Percentiles rank a stretch among this genome's conserved stretches.
Evolutionary conservation across 495 filamentous ascomycete genomes (phyloP).

Genomic region (Aspergillus asperescens): DNA sequence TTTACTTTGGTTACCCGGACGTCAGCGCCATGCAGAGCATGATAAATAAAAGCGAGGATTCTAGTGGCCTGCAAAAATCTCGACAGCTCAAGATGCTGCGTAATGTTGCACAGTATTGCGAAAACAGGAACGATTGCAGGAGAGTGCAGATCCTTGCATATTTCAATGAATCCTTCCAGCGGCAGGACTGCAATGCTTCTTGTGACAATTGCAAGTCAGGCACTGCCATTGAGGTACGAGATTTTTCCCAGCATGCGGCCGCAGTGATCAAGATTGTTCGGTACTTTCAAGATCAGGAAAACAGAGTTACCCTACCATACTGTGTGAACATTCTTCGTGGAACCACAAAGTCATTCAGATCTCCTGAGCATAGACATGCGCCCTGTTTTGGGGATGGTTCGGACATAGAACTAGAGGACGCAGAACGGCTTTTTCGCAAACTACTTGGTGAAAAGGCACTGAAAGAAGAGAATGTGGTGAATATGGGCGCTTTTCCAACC

Average conservation of each 20-base stretch:
- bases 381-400: slow-evolving; percentile 51
- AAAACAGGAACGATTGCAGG: slow-evolving; percentile 80
- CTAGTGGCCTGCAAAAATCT: slow-evolving; percentile 68
- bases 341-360: slow-evolving; percentile 45
- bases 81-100: slow-evolving; percentile 79
- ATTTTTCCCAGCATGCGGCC: slow-evolving; percentile 70
- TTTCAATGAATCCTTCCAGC: slow-evolving; percentile 78
- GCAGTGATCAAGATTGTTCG: slow-evolving; percentile 62
- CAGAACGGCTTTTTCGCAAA: slow-evolving; percentile 60
- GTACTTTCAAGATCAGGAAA: slow-evolving; percentile 40
- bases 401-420: slow-evolving; percentile 52
- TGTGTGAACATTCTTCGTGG: slow-evolving; percentile 60
- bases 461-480: slow-evolving; percentile 53
- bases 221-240: slow-evolving; percentile 58
- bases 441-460: slow-evolving; percentile 59
- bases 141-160: slow-evolving; percentile 84
- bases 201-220: slow-evolving; percentile 87
- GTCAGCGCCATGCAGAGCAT: slow-evolving; percentile 57
- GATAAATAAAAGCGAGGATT: slow-evolving; percentile 69
- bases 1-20: slow-evolving; percentile 81
- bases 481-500: slow-evolving; percentile 52
- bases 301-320: slow-evolving; percentile 49
- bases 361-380: slow-evolving; percentile 40
- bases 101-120: slow-evolving; percentile 78
- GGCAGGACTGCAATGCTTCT: slow-evolving; percentile 59